These are phyloP conservation scores for Pseudopyricularia cyperi DNA, from an alignment of 2,329 filamentous ascomycete genomes.

Conservation along the genomic window DNA sequence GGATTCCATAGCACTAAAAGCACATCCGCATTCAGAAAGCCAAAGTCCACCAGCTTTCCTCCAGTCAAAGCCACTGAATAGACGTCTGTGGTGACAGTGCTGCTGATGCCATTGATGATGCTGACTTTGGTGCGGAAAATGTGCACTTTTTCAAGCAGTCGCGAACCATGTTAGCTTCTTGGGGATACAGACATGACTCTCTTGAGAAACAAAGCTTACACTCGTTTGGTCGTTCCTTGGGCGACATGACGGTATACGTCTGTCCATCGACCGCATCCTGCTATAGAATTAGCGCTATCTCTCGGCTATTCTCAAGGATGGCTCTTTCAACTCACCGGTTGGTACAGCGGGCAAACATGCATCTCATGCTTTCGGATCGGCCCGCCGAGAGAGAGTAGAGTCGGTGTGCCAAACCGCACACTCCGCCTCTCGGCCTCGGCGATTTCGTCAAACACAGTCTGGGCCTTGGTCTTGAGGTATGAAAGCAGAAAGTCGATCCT, in stretches of 20 bases:
- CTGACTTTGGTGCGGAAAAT: conserved; percentile 40
- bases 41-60: conserved; percentile 44
- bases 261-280: conserved; percentile 21
- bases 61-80: conserved; percentile 27
- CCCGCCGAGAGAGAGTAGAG: conserved; percentile 27
- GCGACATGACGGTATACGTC: conserved; percentile 18
- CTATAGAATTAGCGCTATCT: neutral
- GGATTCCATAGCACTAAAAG: conserved; percentile 44
- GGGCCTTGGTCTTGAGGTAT: conserved; percentile 43
- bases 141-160: conserved; percentile 29
- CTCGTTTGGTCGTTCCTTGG: conserved; percentile 16
- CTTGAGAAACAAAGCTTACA: conserved; percentile 15
- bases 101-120: conserved; percentile 47
- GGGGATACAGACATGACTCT: neutral
- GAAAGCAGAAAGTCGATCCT: conserved; percentile 51
- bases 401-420: conserved; percentile 50
- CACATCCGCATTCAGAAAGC: conserved; percentile 51
- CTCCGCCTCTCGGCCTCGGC: conserved; percentile 56
- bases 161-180: neutral
- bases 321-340: neutral
- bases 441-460: conserved; percentile 51
- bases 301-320: neutral
- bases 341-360: conserved; percentile 31
- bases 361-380: conserved; percentile 42
- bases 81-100: conserved; percentile 22